Evolutionary conservation across 345 rosid species (phyloP).

Genomic region (Excoecaria cochinchinensis): DNA sequence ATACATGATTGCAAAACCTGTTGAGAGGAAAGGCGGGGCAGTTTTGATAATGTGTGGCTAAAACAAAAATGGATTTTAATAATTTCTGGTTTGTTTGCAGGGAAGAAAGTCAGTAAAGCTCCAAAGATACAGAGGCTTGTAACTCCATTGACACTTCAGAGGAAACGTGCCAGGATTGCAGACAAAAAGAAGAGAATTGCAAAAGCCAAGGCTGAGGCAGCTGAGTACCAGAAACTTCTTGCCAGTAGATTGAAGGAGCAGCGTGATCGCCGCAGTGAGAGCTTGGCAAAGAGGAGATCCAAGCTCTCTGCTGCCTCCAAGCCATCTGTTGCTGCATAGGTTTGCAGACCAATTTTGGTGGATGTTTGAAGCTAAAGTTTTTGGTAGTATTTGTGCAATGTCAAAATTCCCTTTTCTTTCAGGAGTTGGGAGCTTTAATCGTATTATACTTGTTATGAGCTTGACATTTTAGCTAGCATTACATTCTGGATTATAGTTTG

Average conservation of each 20-base stretch:
- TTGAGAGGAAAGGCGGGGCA: not conserved
- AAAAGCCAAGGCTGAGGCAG: slow-evolving; percentile 88
- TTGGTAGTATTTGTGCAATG: not conserved
- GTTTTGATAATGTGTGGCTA: not conserved
- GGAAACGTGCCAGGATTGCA: slow-evolving; percentile 75
- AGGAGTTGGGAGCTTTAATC: not conserved
- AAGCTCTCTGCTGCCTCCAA: slow-evolving; percentile 76
- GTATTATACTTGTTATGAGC: not conserved
- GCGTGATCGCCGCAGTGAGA: slow-evolving; percentile 77
- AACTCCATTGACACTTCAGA: slow-evolving; percentile 83
- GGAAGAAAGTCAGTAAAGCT: slow-evolving; percentile 81
- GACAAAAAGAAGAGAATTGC: slow-evolving; percentile 85
- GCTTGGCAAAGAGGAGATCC: slow-evolving; percentile 88
- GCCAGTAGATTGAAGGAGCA: slow-evolving; percentile 84
- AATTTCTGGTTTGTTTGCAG: slow-evolving; percentile 30
- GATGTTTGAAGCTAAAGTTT: not conserved
- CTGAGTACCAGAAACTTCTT: slow-evolving; percentile 86
- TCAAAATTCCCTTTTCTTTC: not conserved
- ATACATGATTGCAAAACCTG: not conserved
- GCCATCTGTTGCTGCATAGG: slow-evolving; percentile 60
- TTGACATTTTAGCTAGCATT: slow-evolving; percentile 10
- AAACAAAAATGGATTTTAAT: no score
- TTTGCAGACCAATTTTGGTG: not conserved
- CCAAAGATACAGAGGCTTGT: slow-evolving; percentile 91
- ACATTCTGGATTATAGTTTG: not conserved